These are phyloP conservation scores for Sistotremastrum niveocremeum DNA, from an alignment of 768 basidiomycete species.

Conservation along the genomic window DNA sequence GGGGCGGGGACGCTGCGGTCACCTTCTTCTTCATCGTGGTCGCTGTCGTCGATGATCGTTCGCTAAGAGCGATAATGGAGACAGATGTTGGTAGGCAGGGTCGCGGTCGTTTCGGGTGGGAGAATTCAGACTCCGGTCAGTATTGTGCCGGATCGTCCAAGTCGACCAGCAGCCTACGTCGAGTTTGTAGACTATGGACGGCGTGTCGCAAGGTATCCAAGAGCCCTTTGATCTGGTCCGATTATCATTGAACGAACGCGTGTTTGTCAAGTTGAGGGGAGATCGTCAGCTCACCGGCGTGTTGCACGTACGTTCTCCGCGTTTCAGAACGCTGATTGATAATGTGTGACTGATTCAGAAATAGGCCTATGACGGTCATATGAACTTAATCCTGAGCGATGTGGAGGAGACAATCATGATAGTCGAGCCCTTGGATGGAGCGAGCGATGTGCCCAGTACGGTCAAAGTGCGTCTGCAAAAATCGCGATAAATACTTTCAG, in stretches of 20 bases:
- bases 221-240: conserved; percentile 97
- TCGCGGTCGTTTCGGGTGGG: no score
- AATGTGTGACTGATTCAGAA: conserved; percentile 3
- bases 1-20: no score
- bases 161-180: no score
- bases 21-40: no score
- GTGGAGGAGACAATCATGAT: conserved; percentile 97
- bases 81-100: no score
- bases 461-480: conserved; percentile 40
- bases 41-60: no score
- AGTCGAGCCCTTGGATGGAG: conserved; percentile 72
- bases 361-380: conserved; percentile 99
- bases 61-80: no score
- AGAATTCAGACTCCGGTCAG: no score
- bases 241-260: conserved; percentile 91
- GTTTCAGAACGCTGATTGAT: conserved; percentile 3
- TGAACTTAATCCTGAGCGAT: conserved; percentile 96
- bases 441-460: conserved; percentile 38
- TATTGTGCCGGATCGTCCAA: no score
- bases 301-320: conserved; percentile 57
- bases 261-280: conserved; percentile 93
- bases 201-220: conserved; percentile 63
- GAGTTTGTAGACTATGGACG: conserved; percentile 37
- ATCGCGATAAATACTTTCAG: not conserved
- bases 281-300: conserved; percentile 87